phyloP scores from a whole-genome alignment of 805 yeast genomes.

The Hanseniaspora opuntiae region DNA sequence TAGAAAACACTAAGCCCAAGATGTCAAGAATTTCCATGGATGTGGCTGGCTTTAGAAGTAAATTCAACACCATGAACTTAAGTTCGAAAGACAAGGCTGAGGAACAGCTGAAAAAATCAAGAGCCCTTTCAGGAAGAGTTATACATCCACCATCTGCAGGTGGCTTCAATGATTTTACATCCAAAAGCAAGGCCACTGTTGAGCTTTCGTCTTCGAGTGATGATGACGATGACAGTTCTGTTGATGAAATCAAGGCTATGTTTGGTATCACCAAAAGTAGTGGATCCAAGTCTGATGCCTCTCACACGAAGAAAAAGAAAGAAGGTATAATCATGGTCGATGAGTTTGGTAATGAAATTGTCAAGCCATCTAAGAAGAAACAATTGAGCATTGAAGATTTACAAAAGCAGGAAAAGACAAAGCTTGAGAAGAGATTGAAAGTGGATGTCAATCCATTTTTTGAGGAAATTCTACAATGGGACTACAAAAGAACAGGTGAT shows the following conservation, averaged over 20 bases:
- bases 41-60: slow-evolving; percentile 2
- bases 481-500: slow-evolving; percentile 42
- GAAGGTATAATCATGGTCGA: slow-evolving; percentile 9
- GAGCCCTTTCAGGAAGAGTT: slow-evolving; percentile 21
- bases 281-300: not conserved
- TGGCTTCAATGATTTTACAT: slow-evolving; percentile 34
- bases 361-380: slow-evolving; percentile 26
- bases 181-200: slow-evolving; percentile 15
- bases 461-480: slow-evolving; percentile 59
- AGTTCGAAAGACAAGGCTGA: slow-evolving; percentile 18
- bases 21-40: slow-evolving; percentile 12
- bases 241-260: slow-evolving; percentile 21
- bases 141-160: slow-evolving; percentile 38
- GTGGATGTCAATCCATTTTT: slow-evolving; percentile 71
- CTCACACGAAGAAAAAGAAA: not conserved
- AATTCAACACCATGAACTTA: slow-evolving; percentile 8
- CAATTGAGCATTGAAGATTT: slow-evolving; percentile 31
- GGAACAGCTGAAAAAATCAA: slow-evolving; percentile 23
- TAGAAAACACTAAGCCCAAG: slow-evolving; percentile 17
- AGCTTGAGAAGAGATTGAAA: slow-evolving; percentile 65
- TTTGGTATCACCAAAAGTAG: slow-evolving; percentile 19
- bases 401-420: slow-evolving; percentile 41
- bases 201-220: slow-evolving; percentile 16
- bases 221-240: slow-evolving; percentile 30
- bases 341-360: slow-evolving; percentile 26